Base-by-base conservation (phyloP, 352 stramenopile species). In the Pythium aristosporum region DNA sequence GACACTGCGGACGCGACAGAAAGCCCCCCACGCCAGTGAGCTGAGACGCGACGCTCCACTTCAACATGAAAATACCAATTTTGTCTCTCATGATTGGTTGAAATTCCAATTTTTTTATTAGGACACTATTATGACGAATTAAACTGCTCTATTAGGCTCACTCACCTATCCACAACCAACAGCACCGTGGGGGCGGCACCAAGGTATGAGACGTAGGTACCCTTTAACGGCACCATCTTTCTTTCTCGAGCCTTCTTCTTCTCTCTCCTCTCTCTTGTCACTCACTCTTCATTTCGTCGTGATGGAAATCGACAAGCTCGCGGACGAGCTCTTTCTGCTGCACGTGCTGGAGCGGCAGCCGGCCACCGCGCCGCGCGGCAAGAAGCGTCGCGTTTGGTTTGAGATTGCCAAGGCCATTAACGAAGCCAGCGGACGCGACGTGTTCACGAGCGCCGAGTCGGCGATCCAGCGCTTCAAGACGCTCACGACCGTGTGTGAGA, bases 311-410 rank as follows among this genome's bases (percentile, higher is more conserved):
- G 23, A 59, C 36, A 15, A 18, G 34, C 36, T 59, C n/a, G 8
- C 20, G 3, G 52, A 47, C 52, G 36, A 49, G 25, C 37, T 49
- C 13, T 59, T 48, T 32, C 52, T 59, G 39, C 52, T 20, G 34
- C 52, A 48, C 39, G 52, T 59, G 39, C 52, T 59, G 20, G 52
- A 59, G 52, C 37, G 34, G n/a, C 32, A 59, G 52, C 52, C 52
- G 7, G 5, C 6, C 4, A 15, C 21, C 5, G 52, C 52, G 10
- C 16, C 18, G 37, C 9, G 9, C 15, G 52, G 52, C 34, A 47
- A 42, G 21, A 30, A 30, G 52, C 32, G 32, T 1, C 0, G 11
- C 12, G 23, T 59, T 4, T 59, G 36, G 52, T 25, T n/a, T 8
- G 34, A 47, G 36, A 48, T 59, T 16, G 52, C 52, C 28, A 18